Evolutionary conservation across 441 rosid genomes (phyloP).

Genomic region (Adansonia gregorii): DNA sequence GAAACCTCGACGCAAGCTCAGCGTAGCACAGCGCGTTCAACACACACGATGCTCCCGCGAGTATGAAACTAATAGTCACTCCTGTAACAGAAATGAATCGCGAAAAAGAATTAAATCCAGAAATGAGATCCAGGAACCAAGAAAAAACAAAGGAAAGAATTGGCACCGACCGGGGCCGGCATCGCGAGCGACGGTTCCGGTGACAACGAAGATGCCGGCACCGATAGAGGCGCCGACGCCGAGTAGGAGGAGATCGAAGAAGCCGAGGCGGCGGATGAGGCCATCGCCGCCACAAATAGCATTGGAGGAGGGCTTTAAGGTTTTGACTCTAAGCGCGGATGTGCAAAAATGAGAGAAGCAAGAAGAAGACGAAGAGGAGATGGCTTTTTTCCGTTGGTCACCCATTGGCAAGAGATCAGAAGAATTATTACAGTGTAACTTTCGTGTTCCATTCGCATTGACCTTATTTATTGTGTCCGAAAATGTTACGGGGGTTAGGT

Average conservation of each 20-base stretch:
- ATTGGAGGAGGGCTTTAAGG: constrained; percentile 44
- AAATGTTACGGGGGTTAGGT: neutral
- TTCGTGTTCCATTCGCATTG: neutral
- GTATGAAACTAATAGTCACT: constrained; percentile 81
- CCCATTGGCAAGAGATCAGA: constrained; percentile 30
- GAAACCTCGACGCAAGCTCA: constrained; percentile 87
- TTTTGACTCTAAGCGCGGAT: constrained; percentile 75
- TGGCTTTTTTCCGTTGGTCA: constrained; percentile 28
- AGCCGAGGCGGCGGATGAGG: constrained; percentile 82
- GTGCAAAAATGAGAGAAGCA: constrained; percentile 67
- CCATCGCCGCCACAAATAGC: constrained; percentile 46
- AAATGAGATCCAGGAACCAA: constrained; percentile 12
- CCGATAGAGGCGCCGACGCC: constrained; percentile 96
- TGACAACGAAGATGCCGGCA: constrained; percentile 95
- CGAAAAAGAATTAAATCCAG: constrained; percentile 13
- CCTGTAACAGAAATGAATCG: constrained; percentile 46
- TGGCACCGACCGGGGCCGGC: constrained; percentile 79
- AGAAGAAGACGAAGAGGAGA: constrained; percentile 42
- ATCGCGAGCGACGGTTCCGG: constrained; percentile 95
- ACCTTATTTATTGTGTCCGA: neutral
- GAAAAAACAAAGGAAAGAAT: neutral
- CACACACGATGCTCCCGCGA: constrained; percentile 91
- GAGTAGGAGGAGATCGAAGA: constrained; percentile 76
- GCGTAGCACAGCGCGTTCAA: constrained; percentile 94
- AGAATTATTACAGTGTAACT: neutral